Evolutionary conservation across 768 basidiomycete species (phyloP).

Genomic region (Russula emetica): DNA sequence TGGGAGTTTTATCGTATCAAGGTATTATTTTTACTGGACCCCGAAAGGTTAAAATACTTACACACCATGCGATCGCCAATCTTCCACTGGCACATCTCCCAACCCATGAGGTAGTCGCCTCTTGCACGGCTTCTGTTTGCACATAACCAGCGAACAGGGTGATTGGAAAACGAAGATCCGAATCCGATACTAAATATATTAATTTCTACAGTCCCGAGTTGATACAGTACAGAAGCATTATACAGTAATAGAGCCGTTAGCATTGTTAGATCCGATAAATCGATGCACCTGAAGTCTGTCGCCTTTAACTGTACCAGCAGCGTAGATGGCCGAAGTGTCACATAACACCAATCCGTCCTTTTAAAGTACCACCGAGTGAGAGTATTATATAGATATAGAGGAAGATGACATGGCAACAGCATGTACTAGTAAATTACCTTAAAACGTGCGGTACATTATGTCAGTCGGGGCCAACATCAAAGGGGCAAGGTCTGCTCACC

Average conservation of each 20-base stretch:
- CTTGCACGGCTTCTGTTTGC: not conserved
- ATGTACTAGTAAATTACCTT: conserved; percentile 8
- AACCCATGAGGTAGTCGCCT: not conserved
- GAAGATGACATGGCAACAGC: not conserved
- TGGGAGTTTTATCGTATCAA: not conserved
- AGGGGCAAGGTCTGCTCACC: conserved; percentile 3
- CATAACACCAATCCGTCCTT: not conserved
- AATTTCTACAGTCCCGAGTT: conserved; percentile 1
- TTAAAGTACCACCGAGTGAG: not conserved
- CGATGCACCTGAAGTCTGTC: not conserved
- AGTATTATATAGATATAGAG: not conserved
- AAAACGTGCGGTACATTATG: not conserved
- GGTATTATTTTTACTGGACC: not conserved
- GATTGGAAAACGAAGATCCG: not conserved
- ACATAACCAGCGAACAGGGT: not conserved
- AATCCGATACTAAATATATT: conserved; percentile 3
- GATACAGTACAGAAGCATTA: conserved; percentile 13
- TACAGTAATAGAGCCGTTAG: conserved; percentile 2
- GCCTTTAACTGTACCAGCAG: conserved; percentile 14
- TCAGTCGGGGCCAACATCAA: not conserved
- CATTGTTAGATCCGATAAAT: conserved; percentile 4
- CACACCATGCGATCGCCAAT: not conserved
- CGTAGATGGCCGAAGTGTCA: not conserved
- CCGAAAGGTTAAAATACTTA: not conserved
- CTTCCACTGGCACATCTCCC: not conserved